Evolutionary conservation across 2,329 filamentous ascomycete genomes (phyloP), one percentile per base, ranked within the genome.

Genomic region (Diaporthe ampelina): DNA sequence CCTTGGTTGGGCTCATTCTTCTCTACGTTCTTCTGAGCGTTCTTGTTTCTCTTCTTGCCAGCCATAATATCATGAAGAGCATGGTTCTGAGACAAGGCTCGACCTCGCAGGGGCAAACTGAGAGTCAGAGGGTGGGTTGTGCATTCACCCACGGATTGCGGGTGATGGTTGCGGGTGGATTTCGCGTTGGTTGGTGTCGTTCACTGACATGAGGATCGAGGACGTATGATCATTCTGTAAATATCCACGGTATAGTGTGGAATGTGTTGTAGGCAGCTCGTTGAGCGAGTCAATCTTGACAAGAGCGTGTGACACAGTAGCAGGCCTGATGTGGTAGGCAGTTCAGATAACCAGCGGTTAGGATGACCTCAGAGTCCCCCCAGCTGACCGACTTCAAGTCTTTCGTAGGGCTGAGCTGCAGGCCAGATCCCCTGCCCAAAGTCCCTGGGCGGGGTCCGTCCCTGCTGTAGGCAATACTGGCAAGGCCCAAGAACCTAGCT

Each of bases 41-140:
- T 84, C 82, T 85, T 85, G 83, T 89, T 90, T 84, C 85, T 85
- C 78, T 83, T 80, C 80, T 88, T 89, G 86, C 84, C 85, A 82
- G 88, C 87, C 89, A 91, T 91, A 67, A 78, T 84, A 79, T 76
- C 73, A 75, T 76, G 77, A 78, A 74, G 78, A 68, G 3, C 63
- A 68, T 68, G 63, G 76, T 82, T 68, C 69, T 74, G 76, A 15
- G 48, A 68, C 32, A 24, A 32, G 45, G 29, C 24, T 37, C 15
- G 48, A 13, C 17, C 21, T 68, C 63, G 13, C 63, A 68, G 29
- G 11, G 21, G 21, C 29, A 40, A 21, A 40, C 63, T 68, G 15
- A 50, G 48, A 68, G 63, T 26, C 45, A 37, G 45, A 32, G 45
- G n/a, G 63, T 40, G n/a, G 63, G 32, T 21, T 52, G 32, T 5